A percentile compares a stretch with the other conserved stretches of the same genome.
These are phyloP conservation scores for Metschnikowia colocasiae DNA, from an alignment of 805 yeast species.

Conservation along the genomic window DNA sequence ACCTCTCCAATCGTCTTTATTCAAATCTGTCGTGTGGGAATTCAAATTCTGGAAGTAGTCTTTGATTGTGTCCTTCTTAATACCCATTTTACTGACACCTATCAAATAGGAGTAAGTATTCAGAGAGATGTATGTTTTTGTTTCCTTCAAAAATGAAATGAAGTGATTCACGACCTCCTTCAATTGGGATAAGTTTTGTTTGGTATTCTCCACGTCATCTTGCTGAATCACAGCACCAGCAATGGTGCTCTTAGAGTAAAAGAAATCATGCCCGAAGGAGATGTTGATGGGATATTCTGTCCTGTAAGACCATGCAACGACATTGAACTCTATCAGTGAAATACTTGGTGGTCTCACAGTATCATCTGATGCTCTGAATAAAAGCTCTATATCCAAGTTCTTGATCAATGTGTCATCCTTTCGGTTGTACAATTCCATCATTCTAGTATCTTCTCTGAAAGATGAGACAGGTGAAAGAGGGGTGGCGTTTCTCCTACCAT, in stretches of 20 bases:
- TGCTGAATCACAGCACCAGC: conserved; percentile 16
- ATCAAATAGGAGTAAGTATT: conserved; percentile 35
- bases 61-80: conserved; percentile 38
- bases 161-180: conserved; percentile 34
- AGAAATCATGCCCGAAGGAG: conserved; percentile 39
- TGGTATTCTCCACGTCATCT: conserved; percentile 31
- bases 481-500: conserved; percentile 13
- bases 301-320: conserved; percentile 40
- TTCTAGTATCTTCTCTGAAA: conserved; percentile 17
- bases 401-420: conserved; percentile 21
- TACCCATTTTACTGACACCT: conserved; percentile 35
- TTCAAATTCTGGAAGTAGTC: conserved; percentile 33
- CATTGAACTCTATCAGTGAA: conserved; percentile 30
- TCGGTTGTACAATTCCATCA: conserved; percentile 32
- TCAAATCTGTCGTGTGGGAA: conserved; percentile 3
- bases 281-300: conserved; percentile 41
- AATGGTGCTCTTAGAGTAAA: conserved; percentile 29
- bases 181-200: conserved; percentile 33
- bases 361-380: conserved; percentile 25
- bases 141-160: conserved; percentile 33
- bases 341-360: conserved; percentile 32
- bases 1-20: conserved; percentile 29
- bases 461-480: conserved; percentile 7
- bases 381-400: conserved; percentile 25
- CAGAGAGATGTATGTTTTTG: conserved; percentile 30